These are phyloP conservation scores for Pterulicium gracile DNA, from an alignment of 1,284 basidiomycete genomes.

Conservation along the genomic window DNA sequence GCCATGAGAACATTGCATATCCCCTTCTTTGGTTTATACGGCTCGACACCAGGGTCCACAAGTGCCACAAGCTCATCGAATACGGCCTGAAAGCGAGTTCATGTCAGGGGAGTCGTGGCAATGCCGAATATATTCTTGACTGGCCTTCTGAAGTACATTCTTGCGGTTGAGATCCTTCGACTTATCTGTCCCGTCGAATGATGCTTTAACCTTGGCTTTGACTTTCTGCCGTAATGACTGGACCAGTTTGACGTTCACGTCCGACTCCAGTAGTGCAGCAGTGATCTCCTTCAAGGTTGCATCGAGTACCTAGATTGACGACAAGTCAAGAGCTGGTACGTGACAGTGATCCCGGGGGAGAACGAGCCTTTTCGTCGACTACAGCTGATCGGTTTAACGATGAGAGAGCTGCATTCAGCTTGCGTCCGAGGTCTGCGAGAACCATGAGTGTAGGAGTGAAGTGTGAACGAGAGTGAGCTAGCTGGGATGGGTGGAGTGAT, in stretches of 20 bases:
- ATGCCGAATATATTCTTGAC: constrained; percentile 9
- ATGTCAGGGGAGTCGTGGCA: constrained; percentile 6
- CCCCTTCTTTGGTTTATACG: constrained; percentile 95
- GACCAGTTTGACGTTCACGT: constrained; percentile 98
- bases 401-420: constrained; percentile 88
- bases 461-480: not conserved
- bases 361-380: constrained; percentile 77
- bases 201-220: constrained; percentile 75
- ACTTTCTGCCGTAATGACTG: constrained; percentile 82
- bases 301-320: constrained; percentile 68
- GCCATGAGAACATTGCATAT: constrained; percentile 96
- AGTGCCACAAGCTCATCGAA: constrained; percentile 95
- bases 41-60: constrained; percentile 90
- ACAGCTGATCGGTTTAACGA: constrained; percentile 81
- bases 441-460: constrained; percentile 59
- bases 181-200: constrained; percentile 63
- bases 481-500: too few relatives aligned
- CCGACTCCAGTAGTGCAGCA: constrained; percentile 87
- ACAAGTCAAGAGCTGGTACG: constrained; percentile 10
- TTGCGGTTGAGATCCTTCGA: constrained; percentile 76
- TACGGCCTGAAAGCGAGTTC: constrained; percentile 56
- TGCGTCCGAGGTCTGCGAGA: constrained; percentile 89
- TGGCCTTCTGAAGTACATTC: constrained; percentile 82
- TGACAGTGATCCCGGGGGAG: not conserved
- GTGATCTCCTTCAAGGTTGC: constrained; percentile 92